A percentile compares a stretch with the other conserved stretches of the same genome.
Evolutionary conservation across 108 stramenopile species (phyloP).

Genomic region (Thalassiosira profunda): DNA sequence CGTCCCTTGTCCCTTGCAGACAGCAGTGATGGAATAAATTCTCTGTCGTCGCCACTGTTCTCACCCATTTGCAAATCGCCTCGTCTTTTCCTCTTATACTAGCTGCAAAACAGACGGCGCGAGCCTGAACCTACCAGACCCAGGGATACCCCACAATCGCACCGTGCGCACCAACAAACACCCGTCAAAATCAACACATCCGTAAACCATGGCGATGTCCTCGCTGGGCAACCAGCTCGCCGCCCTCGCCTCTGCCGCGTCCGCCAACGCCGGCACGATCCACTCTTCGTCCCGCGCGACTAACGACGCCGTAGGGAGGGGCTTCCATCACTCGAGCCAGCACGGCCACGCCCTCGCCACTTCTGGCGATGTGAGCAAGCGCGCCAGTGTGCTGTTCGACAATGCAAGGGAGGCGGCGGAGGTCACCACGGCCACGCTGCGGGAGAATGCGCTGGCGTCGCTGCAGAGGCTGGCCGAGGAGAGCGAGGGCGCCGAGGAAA

Average conservation of each 20-base stretch:
- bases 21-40: too few relatives aligned
- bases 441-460: slow-evolving; percentile 65
- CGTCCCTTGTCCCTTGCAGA: too few relatives aligned
- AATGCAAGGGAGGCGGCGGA: slow-evolving; percentile 68
- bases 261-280: neutral
- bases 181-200: neutral
- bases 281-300: neutral
- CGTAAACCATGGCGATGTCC: slow-evolving; percentile 12
- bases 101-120: neutral
- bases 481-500: neutral
- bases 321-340: slow-evolving; percentile 57
- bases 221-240: slow-evolving; percentile 37
- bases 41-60: neutral
- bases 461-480: slow-evolving; percentile 30
- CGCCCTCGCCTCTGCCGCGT: slow-evolving; percentile 24
- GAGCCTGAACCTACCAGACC: neutral
- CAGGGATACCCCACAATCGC: neutral
- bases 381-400: slow-evolving; percentile 68
- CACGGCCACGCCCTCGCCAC: slow-evolving; percentile 53
- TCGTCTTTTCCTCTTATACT: neutral
- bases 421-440: slow-evolving; percentile 59
- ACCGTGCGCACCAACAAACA: neutral
- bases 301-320: slow-evolving; percentile 65
- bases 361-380: slow-evolving; percentile 24
- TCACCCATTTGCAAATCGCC: neutral